Evolutionary conservation across 331 rosid species (phyloP).

Genomic region (Ulmus americana): DNA sequence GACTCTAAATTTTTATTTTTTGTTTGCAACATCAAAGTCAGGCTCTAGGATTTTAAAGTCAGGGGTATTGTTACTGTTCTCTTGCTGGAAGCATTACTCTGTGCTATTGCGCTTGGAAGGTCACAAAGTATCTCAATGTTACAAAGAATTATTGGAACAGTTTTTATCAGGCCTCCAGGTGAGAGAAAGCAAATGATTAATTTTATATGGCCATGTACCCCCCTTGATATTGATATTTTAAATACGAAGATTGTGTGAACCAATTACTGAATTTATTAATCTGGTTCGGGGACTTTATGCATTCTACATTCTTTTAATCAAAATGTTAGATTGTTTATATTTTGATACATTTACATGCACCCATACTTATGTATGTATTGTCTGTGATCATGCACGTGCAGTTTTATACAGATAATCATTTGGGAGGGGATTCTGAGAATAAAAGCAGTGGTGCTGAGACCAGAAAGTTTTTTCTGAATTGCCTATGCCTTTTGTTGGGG

Average conservation of each 20-base stretch:
- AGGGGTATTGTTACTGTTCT: constrained; percentile 64
- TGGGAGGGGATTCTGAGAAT: constrained; percentile 41
- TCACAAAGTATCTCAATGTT: constrained; percentile 43
- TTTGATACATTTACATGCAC: background rate
- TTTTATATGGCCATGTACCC: too few relatives aligned
- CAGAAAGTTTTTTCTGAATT: constrained; percentile 67
- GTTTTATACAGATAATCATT: constrained; percentile 57
- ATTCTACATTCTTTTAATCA: constrained; percentile 13
- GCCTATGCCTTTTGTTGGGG: constrained; percentile 81
- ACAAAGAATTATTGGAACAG: constrained; percentile 72
- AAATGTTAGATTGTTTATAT: constrained; percentile 29
- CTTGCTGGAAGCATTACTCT: constrained; percentile 97
- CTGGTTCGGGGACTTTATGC: background rate
- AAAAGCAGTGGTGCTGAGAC: constrained; percentile 66
- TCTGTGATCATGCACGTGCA: constrained; percentile 26
- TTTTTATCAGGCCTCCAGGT: constrained; percentile 90
- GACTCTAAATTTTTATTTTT: constrained; percentile 26
- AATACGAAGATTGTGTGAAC: too few relatives aligned
- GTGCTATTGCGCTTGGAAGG: constrained; percentile 70
- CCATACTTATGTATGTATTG: background rate
- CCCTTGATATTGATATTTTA: too few relatives aligned
- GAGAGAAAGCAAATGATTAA: constrained; percentile 15
- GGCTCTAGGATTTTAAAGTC: constrained; percentile 53
- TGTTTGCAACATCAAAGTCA: constrained; percentile 44
- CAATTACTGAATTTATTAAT: too few relatives aligned